Conservation (phyloP, 345 rosid genomes). For the Mallotus nudiflorus region DNA sequence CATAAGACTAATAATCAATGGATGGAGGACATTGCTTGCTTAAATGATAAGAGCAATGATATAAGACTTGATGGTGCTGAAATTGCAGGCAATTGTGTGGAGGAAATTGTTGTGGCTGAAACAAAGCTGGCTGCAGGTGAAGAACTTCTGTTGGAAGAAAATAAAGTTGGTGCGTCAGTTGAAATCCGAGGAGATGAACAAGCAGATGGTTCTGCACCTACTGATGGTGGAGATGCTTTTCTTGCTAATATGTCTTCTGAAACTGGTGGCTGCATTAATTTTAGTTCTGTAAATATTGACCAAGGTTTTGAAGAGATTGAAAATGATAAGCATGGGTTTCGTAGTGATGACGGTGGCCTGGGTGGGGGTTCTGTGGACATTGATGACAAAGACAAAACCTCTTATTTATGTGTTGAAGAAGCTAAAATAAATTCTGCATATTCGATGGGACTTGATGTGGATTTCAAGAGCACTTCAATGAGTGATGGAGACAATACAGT, state of each 20-base stretch:
- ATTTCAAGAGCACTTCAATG: conserved; percentile 21
- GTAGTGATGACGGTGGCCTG: conserved; percentile 32
- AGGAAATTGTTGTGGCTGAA: conserved; percentile 23
- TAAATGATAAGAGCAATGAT: background rate
- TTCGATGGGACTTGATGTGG: conserved; percentile 29
- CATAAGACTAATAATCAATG: conserved; percentile 10
- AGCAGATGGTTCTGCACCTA: conserved; percentile 27
- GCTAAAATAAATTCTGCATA: conserved; percentile 21
- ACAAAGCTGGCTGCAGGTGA: conserved; percentile 33
- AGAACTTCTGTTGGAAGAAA: conserved; percentile 40
- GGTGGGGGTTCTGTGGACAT: conserved; percentile 32
- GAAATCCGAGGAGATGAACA: conserved; percentile 31
- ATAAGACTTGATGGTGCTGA: conserved; percentile 28
- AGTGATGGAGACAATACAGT: conserved; percentile 27
- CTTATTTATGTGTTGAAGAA: conserved; percentile 37
- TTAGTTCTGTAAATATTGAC: conserved; percentile 36
- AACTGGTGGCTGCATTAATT: conserved; percentile 31
- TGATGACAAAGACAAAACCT: conserved; percentile 34
- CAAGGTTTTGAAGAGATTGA: conserved; percentile 36
- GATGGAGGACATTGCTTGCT: background rate
- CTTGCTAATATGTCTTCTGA: conserved; percentile 22
- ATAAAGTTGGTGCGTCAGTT: conserved; percentile 34
- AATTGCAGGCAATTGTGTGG: conserved; percentile 6
- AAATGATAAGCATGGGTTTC: conserved; percentile 21
- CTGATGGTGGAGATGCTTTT: conserved; percentile 24